Base-by-base conservation (phyloP, 1,139 yeast species). In the Hyphopichia khmerensis region DNA sequence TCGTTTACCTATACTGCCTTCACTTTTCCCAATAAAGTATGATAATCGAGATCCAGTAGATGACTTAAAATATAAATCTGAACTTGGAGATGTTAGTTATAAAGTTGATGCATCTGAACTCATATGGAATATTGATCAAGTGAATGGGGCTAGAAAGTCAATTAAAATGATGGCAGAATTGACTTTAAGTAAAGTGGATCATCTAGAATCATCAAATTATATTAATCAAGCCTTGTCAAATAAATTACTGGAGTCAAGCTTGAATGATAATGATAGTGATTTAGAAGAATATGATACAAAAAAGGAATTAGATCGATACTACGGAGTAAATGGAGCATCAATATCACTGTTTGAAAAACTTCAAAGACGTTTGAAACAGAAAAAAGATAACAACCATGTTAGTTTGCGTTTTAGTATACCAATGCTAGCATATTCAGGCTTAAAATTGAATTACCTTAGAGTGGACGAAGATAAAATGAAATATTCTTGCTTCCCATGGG, bases 121-220 rank as follows among this genome's bases (percentile, higher is more conserved):
- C 3, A 56, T 79, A 1, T 86, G 95, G 95, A 69, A 69, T 38
- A 70, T 86, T 10, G 78, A 75, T 1, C 65, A 77, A 14, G 58
- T 84, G 35, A 76, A 77, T 21, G 91, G 91, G 2, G 69, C 66
- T 41, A 51, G 50, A 36, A 56, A 58, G 27, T 50, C 64, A 13
- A 60, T 70, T 14, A 62, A 67, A 42, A 70, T 73, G 77, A 72
- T 73, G 75, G 72, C 77, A 0, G 78, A 72, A 43, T 46, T 73
- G 16, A 43, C 55, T 1, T 46, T 72, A 13, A 29, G 45, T 1
- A 42, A 52, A 4, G 24, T 41, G n/a, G 40, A 41, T 1, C 38
- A 42, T 4, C 17, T 43, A n/a, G 31, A 36, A 5, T 9, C 26
- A 15, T 40, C 30, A 2, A 16, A 19, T 3, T 15, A 19, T 3